These are phyloP conservation scores for Metschnikowia lachancei DNA, from an alignment of 805 yeast genomes.

Conservation along the genomic window DNA sequence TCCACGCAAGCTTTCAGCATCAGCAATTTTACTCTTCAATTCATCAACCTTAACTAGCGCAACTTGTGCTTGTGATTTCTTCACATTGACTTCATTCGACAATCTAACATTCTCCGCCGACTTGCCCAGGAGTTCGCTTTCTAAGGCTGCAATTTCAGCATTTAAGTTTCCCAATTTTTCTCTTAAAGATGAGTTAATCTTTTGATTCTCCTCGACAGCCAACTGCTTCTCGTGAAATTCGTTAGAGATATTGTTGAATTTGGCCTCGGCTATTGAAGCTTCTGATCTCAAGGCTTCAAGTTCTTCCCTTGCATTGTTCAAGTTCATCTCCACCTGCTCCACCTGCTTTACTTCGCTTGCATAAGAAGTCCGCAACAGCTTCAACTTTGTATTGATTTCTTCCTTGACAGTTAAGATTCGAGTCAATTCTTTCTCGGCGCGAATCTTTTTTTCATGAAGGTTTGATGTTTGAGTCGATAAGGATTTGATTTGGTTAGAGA, in stretches of 20 bases:
- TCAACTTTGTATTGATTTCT: conserved; percentile 71
- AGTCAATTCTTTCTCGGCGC: conserved; percentile 76
- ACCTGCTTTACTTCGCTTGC: conserved; percentile 78
- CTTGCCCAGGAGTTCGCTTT: conserved; percentile 51
- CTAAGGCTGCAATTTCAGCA: conserved; percentile 60
- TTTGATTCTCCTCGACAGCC: conserved; percentile 64
- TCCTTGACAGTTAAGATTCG: conserved; percentile 62
- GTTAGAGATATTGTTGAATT: conserved; percentile 63
- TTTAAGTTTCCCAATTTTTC: conserved; percentile 66
- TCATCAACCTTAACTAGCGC: conserved; percentile 50
- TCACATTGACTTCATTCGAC: conserved; percentile 60
- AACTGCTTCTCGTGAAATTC: conserved; percentile 60
- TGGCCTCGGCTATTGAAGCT: conserved; percentile 74
- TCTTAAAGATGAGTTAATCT: conserved; percentile 60
- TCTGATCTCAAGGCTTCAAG: conserved; percentile 69
- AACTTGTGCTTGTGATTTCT: conserved; percentile 66
- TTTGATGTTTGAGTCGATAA: conserved; percentile 70
- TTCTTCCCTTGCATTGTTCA: conserved; percentile 61
- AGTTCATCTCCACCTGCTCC: conserved; percentile 62
- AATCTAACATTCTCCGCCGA: conserved; percentile 59
- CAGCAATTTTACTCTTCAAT: conserved; percentile 28
- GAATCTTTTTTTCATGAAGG: conserved; percentile 64
- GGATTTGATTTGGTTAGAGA: conserved; percentile 80
- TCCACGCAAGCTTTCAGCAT: conserved; percentile 25
- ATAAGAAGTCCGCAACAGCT: conserved; percentile 63